Evolutionary conservation across 2,329 filamentous ascomycete species (phyloP).

Genomic region (Geosmithia morbida): DNA sequence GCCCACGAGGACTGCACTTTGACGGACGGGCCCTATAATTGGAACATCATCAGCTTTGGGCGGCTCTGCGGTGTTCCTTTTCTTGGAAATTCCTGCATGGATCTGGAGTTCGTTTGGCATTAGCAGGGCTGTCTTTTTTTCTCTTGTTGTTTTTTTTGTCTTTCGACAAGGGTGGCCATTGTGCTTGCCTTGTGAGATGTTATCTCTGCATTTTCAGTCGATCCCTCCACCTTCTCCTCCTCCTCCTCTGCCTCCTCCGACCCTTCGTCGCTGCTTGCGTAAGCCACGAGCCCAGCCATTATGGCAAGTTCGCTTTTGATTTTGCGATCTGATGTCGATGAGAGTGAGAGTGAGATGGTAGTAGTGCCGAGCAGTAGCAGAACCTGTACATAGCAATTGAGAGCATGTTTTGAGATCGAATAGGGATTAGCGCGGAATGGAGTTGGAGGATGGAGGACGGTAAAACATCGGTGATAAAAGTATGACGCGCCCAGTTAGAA

Average conservation of each 20-base stretch:
- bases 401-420: neutral
- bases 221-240: neutral
- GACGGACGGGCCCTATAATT: neutral
- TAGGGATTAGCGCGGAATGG: constrained; percentile 1
- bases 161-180: neutral
- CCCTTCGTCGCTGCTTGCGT: constrained; percentile 38
- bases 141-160: too few species aligned
- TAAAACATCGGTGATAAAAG: neutral
- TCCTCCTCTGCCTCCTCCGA: constrained; percentile 13
- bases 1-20: constrained; percentile 16
- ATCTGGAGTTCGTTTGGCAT: neutral
- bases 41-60: neutral
- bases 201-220: neutral
- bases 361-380: too few species aligned
- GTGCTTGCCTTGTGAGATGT: neutral
- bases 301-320: neutral
- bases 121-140: neutral
- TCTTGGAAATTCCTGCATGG: neutral
- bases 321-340: neutral
- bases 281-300: constrained; percentile 32
- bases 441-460: neutral
- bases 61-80: neutral
- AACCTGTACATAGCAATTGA: too few species aligned
- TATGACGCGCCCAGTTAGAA: neutral
- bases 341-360: neutral